Percentiles rank a stretch among this genome's conserved stretches.
Conservation (phyloP, 148 eudicot genomes). For the Chenopodium formosanum region DNA sequence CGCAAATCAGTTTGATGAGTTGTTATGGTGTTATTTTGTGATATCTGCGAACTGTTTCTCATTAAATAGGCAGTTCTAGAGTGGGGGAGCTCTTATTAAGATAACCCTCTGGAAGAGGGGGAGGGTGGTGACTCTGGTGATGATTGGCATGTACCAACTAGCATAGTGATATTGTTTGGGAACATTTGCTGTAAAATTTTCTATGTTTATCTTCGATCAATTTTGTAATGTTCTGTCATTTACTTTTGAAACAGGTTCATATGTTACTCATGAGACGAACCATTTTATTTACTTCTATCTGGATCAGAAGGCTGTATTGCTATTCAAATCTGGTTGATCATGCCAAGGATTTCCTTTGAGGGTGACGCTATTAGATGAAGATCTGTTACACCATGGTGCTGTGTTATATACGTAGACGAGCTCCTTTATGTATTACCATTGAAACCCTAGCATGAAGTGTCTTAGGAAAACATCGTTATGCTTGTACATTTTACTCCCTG, state of each 20-base stretch:
- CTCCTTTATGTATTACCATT: constrained; percentile 27
- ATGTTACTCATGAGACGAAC: constrained; percentile 95
- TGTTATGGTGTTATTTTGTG: too few relatives aligned
- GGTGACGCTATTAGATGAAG: constrained; percentile 1
- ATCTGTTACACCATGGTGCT: constrained; percentile 4
- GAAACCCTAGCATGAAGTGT: constrained; percentile 17
- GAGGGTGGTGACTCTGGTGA: not conserved
- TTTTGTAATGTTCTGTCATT: not conserved
- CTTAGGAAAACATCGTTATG: constrained; percentile 11
- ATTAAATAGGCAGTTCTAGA: too few relatives aligned
- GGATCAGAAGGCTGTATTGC: constrained; percentile 81
- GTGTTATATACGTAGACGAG: not conserved
- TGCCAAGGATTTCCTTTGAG: not conserved
- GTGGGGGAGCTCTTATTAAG: too few relatives aligned
- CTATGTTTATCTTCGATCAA: not conserved
- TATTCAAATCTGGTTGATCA: constrained; percentile 87
- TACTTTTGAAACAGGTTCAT: constrained; percentile 57
- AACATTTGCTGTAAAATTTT: not conserved
- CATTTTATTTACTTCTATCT: constrained; percentile 95
- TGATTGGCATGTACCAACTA: not conserved
- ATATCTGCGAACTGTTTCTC: too few relatives aligned
- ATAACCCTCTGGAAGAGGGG: too few relatives aligned
- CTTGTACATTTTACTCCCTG: constrained; percentile 27
- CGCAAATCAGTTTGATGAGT: not conserved
- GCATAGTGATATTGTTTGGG: not conserved